Evolutionary conservation across 164 flowering plant genomes (phyloP).

Genomic region (Hamamelis virginiana): DNA sequence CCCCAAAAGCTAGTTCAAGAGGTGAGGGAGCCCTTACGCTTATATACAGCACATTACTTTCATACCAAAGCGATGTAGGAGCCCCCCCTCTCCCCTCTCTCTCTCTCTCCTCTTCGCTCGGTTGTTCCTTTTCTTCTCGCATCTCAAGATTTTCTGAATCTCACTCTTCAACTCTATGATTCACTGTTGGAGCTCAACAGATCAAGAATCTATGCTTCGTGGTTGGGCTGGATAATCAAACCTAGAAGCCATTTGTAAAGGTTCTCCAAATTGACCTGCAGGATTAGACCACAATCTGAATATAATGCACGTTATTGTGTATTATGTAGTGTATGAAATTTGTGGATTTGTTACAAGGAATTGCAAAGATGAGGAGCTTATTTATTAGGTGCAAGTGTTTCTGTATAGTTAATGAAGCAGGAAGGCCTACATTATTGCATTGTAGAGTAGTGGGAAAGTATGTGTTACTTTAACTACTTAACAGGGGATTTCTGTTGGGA

Average conservation of each 20-base stretch:
- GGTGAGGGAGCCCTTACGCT: too few species aligned
- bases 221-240: background rate
- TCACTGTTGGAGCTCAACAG: constrained; percentile 6
- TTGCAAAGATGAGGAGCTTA: background rate
- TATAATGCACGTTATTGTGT: background rate
- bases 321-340: background rate
- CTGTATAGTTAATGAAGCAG: background rate
- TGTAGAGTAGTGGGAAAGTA: background rate
- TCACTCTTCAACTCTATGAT: constrained; percentile 1
- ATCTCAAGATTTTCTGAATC: constrained; percentile 31
- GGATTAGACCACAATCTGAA: too few species aligned
- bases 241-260: background rate
- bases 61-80: too few species aligned
- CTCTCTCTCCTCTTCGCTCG: constrained; percentile 1
- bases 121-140: background rate
- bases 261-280: background rate
- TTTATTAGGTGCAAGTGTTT: background rate
- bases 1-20: too few species aligned
- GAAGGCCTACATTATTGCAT: background rate
- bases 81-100: constrained; percentile 14
- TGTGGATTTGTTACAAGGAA: background rate
- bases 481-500: constrained; percentile 4
- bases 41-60: too few species aligned
- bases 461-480: background rate
- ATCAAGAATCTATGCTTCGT: constrained; percentile 24